Evolutionary conservation across 2,329 filamentous ascomycete genomes (phyloP).

Genomic region (Penicillium concentricum): DNA sequence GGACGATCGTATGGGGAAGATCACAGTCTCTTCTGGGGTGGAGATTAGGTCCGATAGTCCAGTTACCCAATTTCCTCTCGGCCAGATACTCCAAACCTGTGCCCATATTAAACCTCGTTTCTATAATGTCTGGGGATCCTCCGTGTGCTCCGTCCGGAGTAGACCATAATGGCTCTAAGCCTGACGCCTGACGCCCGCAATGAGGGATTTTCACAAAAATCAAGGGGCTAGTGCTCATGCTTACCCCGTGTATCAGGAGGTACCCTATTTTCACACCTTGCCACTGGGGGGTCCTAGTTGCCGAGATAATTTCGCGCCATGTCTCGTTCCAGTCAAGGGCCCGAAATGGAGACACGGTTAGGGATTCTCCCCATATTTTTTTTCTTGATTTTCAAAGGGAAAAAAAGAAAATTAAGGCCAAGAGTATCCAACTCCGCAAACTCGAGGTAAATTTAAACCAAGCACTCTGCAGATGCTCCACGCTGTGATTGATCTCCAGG

Average conservation of each 20-base stretch:
- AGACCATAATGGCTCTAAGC: background rate
- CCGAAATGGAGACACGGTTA: constrained; percentile 10
- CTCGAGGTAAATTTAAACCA: background rate
- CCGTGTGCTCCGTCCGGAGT: background rate
- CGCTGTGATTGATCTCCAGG: background rate
- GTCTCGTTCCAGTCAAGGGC: constrained; percentile 16
- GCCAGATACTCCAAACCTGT: background rate
- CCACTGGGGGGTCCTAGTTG: background rate
- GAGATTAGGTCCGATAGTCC: background rate
- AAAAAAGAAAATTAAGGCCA: too few species aligned
- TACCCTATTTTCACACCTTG: background rate
- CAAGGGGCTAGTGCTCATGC: background rate
- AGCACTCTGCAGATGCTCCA: background rate
- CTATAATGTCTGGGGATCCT: background rate
- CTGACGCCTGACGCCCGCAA: background rate
- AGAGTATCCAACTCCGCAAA: background rate
- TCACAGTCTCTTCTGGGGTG: background rate
- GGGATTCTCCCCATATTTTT: background rate
- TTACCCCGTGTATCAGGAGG: constrained; percentile 12
- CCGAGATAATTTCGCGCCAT: constrained; percentile 12
- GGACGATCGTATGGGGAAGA: constrained; percentile 15
- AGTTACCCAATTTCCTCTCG: background rate
- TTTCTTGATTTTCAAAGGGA: background rate
- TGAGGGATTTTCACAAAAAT: constrained; percentile 9
- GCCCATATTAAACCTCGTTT: background rate